Conservation (phyloP, 441 rosid species). For the Monsonia emarginata region DNA sequence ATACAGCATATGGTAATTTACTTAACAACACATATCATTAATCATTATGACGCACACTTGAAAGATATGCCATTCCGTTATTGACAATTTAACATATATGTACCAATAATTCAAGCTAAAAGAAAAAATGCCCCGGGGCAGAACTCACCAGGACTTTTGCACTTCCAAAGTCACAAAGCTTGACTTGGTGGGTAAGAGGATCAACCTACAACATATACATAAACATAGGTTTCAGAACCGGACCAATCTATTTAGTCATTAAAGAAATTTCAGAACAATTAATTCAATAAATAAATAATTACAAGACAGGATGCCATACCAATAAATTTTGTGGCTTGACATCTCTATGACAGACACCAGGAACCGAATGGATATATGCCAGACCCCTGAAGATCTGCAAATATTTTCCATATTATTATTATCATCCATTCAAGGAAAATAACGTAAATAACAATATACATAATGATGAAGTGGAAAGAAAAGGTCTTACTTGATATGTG, state of each 20-base stretch:
- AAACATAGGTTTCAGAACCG: slow-evolving; percentile 9
- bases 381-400: slow-evolving; percentile 85
- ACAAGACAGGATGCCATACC: slow-evolving; percentile 33
- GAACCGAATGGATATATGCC: slow-evolving; percentile 77
- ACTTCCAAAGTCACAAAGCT: slow-evolving; percentile 98
- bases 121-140: background rate
- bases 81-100: background rate
- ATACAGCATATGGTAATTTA: background rate
- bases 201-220: slow-evolving; percentile 51
- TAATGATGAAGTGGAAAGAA: background rate
- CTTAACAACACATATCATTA: background rate
- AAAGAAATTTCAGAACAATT: no score
- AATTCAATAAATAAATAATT: background rate
- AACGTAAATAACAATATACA: background rate
- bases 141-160: slow-evolving; percentile 85
- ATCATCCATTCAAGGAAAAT: no score
- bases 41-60: background rate
- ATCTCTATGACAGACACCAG: slow-evolving; percentile 94
- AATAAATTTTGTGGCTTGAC: slow-evolving; percentile 92
- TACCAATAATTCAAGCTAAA: background rate
- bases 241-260: no score
- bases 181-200: slow-evolving; percentile 95
- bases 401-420: slow-evolving; percentile 10
- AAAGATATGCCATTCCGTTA: background rate
- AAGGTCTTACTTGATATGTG: slow-evolving; percentile 59